A percentile compares a stretch with the other conserved stretches of the same genome.
phyloP scores from a whole-genome alignment of 176 grass and related monocot species.

The Panicum miliaceum region DNA sequence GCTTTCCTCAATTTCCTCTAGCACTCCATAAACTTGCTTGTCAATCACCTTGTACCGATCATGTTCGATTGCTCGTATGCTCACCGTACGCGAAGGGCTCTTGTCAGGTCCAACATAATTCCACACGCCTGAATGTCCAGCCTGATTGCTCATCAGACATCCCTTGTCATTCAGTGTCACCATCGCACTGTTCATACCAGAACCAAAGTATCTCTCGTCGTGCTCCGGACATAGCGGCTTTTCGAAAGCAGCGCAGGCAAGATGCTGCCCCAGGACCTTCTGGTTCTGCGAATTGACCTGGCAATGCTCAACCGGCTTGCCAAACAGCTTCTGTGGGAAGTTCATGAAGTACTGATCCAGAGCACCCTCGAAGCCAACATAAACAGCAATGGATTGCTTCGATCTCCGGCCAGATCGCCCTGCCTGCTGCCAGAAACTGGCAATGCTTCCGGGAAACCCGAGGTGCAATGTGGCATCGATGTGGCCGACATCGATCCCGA shows the following conservation, averaged over 20 bases:
- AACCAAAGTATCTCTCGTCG: conserved; percentile 64
- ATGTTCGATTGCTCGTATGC: conserved; percentile 69
- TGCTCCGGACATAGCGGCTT: conserved; percentile 53
- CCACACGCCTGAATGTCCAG: conserved; percentile 45
- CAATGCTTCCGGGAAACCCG: conserved; percentile 71
- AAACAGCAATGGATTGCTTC: conserved; percentile 61
- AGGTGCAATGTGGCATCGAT: conserved; percentile 81
- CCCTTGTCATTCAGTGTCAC: conserved; percentile 48
- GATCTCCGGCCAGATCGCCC: conserved; percentile 72
- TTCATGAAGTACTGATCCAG: conserved; percentile 56
- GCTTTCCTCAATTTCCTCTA: background rate
- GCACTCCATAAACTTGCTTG: conserved; percentile 31
- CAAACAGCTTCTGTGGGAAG: conserved; percentile 65
- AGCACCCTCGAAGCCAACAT: conserved; percentile 66
- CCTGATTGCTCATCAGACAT: conserved; percentile 34
- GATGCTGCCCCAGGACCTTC: conserved; percentile 72
- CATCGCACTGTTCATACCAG: conserved; percentile 39
- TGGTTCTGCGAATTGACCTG: conserved; percentile 65
- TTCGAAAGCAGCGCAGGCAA: conserved; percentile 69
- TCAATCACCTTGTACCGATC: conserved; percentile 60
- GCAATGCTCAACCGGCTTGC: conserved; percentile 74
- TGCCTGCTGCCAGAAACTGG: conserved; percentile 80
- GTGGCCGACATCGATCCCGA: conserved; percentile 78
- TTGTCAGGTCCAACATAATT: conserved; percentile 56
- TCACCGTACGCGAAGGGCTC: conserved; percentile 51